Conservation (phyloP, 805 yeast genomes). For the Myxozyma nipponensis region DNA sequence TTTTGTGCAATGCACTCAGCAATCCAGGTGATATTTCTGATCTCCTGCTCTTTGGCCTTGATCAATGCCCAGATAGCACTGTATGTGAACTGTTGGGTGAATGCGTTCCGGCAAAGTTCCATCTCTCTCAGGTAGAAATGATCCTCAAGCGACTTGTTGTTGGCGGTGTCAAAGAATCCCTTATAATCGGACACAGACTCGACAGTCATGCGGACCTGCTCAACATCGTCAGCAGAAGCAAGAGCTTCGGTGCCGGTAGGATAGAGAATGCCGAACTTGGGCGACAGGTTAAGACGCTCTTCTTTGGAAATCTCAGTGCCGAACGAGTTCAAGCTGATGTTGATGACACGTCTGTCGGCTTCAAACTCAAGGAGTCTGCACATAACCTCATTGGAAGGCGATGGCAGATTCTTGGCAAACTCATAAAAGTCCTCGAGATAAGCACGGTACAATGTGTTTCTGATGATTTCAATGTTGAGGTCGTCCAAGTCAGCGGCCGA, state of each 20-base stretch:
- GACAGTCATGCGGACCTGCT: conserved; percentile 46
- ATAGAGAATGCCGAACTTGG: conserved; percentile 75
- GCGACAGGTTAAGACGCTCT: conserved; percentile 69
- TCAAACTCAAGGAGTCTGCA: conserved; percentile 73
- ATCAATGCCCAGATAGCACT: conserved; percentile 96
- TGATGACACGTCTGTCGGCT: conserved; percentile 92
- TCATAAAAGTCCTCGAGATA: conserved; percentile 81
- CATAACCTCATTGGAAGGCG: conserved; percentile 84
- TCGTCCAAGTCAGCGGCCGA: conserved; percentile 82
- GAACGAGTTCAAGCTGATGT: conserved; percentile 85
- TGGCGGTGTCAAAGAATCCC: conserved; percentile 45
- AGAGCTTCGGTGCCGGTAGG: conserved; percentile 65
- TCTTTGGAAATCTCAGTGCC: conserved; percentile 73
- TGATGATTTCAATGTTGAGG: conserved; percentile 87
- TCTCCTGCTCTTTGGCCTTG: conserved; percentile 92
- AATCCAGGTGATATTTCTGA: conserved; percentile 97
- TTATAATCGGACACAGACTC: conserved; percentile 30
- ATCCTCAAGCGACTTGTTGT: conserved; percentile 73
- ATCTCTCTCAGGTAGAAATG: conserved; percentile 90
- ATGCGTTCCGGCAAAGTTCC: conserved; percentile 86
- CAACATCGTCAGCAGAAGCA: conserved; percentile 78
- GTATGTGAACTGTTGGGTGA: conserved; percentile 83
- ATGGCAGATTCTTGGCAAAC: conserved; percentile 61
- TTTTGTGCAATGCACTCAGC: conserved; percentile 99
- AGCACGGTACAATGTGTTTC: conserved; percentile 88